These are phyloP conservation scores for Fraxinus greggii DNA, from an alignment of 305 asterid genomes.

Conservation along the genomic window DNA sequence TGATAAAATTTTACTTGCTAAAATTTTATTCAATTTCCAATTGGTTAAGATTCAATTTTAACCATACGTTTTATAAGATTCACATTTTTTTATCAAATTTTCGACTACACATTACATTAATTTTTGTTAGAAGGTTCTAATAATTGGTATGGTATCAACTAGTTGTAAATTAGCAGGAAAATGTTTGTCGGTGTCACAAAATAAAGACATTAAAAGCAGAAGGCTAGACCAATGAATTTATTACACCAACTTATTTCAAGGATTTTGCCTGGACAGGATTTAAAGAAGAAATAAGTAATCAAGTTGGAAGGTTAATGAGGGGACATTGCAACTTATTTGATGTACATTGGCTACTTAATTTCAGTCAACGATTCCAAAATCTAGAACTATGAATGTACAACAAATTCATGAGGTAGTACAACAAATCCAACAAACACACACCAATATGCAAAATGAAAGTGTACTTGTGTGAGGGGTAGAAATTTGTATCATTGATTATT, in stretches of 20 bases:
- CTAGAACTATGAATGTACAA: constrained; percentile 23
- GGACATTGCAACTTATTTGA: constrained; percentile 45
- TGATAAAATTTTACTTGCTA: too few relatives aligned
- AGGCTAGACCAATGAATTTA: background rate
- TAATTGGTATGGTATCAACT: background rate
- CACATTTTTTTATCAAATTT: too few relatives aligned
- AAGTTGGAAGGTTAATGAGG: constrained; percentile 40
- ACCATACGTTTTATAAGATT: too few relatives aligned
- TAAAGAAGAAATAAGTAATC: constrained; percentile 17
- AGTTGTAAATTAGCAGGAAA: background rate
- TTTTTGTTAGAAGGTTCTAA: background rate
- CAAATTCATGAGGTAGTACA: background rate
- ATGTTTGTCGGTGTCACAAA: background rate
- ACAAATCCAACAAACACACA: background rate
- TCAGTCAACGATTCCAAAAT: constrained; percentile 42
- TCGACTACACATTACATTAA: background rate
- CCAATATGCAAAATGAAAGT: too few relatives aligned
- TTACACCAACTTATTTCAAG: background rate
- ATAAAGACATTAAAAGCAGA: background rate
- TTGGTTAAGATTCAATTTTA: too few relatives aligned
- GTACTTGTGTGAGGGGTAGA: too few relatives aligned
- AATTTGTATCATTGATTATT: too few relatives aligned
- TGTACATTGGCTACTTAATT: constrained; percentile 37
- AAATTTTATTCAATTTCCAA: too few relatives aligned
- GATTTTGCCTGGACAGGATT: background rate